Conservation (phyloP, 495 filamentous ascomycete genomes). For the Beverwykella pulmonaria region DNA sequence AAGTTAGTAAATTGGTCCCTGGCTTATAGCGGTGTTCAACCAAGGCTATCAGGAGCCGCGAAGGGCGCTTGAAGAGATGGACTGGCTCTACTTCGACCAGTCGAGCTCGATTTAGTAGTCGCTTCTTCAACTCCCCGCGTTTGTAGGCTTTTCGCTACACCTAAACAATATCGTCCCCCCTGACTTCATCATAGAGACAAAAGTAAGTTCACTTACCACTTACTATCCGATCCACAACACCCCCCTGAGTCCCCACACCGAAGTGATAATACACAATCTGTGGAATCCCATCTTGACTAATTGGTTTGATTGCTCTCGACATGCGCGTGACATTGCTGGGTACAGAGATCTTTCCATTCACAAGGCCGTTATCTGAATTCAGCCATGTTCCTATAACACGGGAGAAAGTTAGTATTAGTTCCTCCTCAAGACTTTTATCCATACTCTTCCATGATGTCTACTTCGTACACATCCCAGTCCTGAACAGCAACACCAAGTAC, state of each 20-base stretch:
- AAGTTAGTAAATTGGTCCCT: neutral
- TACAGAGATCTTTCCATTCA: constrained; percentile 41
- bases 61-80: no score
- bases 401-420: neutral
- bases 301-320: constrained; percentile 46
- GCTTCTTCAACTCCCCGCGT: no score
- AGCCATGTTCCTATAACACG: constrained; percentile 41
- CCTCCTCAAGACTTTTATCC: no score
- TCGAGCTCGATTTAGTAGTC: no score
- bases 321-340: constrained; percentile 49
- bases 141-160: no score
- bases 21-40: neutral
- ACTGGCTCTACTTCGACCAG: no score
- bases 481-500: no score
- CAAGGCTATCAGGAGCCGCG: neutral
- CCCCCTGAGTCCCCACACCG: constrained; percentile 45
- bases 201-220: constrained; percentile 33
- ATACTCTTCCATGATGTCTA: no score
- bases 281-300: constrained; percentile 46
- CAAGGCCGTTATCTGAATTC: constrained; percentile 44
- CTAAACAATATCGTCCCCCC: no score
- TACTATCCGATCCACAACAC: constrained; percentile 38
- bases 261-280: constrained; percentile 49
- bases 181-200: no score
- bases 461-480: no score